phyloP scores from a whole-genome alignment of 495 filamentous ascomycete genomes.

The Podospora appendiculata region DNA sequence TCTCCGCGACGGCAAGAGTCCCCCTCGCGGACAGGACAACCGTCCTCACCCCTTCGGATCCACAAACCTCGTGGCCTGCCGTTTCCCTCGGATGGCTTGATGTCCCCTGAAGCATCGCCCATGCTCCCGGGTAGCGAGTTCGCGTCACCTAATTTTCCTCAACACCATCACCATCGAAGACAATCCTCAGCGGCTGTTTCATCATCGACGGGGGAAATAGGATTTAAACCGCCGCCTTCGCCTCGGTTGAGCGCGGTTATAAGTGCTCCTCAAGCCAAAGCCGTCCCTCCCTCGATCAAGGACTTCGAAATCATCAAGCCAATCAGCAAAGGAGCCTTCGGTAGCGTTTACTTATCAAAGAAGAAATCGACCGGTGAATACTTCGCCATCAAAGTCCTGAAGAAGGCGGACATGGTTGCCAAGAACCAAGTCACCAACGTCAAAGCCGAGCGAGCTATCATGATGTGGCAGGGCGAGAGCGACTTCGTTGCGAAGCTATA shows the following conservation, averaged over 20 bases:
- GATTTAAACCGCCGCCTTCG: conserved; percentile 63
- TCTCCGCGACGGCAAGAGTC: conserved; percentile 82
- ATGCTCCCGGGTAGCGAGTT: conserved; percentile 76
- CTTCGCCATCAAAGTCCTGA: conserved; percentile 95
- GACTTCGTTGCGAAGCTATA: conserved; percentile 98
- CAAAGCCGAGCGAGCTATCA: conserved; percentile 97
- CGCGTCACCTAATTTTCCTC: conserved; percentile 51
- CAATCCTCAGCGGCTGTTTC: conserved; percentile 88
- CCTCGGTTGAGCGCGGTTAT: conserved; percentile 69
- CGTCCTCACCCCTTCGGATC: conserved; percentile 81
- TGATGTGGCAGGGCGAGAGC: conserved; percentile 99
- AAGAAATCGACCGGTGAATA: conserved; percentile 98
- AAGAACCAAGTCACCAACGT: conserved; percentile 99
- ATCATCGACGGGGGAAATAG: conserved; percentile 41
- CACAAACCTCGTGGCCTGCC: conserved; percentile 72
- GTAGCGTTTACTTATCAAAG: conserved; percentile 94
- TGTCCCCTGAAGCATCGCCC: conserved; percentile 84
- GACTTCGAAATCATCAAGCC: conserved; percentile 99
- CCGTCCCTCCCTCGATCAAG: conserved; percentile 90
- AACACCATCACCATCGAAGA: conserved; percentile 71
- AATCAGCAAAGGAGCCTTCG: conserved; percentile 98
- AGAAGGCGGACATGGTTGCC: conserved; percentile 99
- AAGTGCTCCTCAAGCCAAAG: conserved; percentile 63
- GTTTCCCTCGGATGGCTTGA: conserved; percentile 62
- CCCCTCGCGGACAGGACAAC: conserved; percentile 62